Percentiles rank a stretch among this genome's conserved stretches.
These are phyloP conservation scores for Smittium mucronatum DNA, from an alignment of 371 early-diverging fungal species.

Conservation along the genomic window DNA sequence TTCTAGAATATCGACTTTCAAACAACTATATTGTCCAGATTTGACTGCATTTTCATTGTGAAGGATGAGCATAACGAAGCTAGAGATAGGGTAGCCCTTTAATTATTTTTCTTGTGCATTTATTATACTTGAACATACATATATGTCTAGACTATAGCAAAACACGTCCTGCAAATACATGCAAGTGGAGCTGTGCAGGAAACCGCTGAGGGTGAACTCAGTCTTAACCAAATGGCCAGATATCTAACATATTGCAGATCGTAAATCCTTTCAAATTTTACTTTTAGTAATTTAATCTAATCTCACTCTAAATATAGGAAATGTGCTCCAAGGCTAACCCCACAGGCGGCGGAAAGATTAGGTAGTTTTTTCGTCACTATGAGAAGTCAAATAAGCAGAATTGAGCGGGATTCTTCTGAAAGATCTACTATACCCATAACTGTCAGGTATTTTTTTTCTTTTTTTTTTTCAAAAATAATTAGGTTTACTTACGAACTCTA, in stretches of 20 bases:
- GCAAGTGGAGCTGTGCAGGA: conserved; percentile 57
- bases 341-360: conserved; percentile 80
- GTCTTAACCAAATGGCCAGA: conserved; percentile 81
- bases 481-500: too few species aligned
- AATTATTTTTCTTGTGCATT: conserved; percentile 15
- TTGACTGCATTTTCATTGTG: conserved; percentile 95
- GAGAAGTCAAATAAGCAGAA: conserved; percentile 69
- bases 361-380: conserved; percentile 90
- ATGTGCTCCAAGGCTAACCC: conserved; percentile 85
- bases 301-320: conserved; percentile 34
- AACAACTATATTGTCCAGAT: conserved; percentile 94
- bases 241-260: conserved; percentile 90
- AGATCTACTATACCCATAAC: conserved; percentile 97
- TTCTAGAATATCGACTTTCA: conserved; percentile 95
- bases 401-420: conserved; percentile 58
- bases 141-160: conserved; percentile 58
- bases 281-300: background rate
- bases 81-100: conserved; percentile 52
- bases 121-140: conserved; percentile 14
- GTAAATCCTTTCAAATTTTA: conserved; percentile 27
- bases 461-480: background rate
- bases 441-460: conserved; percentile 32
- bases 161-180: conserved; percentile 86
- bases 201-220: conserved; percentile 57
- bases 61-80: conserved; percentile 79